Percentiles rank a stretch among this genome's conserved stretches.
phyloP scores from a whole-genome alignment of 2,329 filamentous ascomycete genomes.

The Sporothrix euskadiensis region DNA sequence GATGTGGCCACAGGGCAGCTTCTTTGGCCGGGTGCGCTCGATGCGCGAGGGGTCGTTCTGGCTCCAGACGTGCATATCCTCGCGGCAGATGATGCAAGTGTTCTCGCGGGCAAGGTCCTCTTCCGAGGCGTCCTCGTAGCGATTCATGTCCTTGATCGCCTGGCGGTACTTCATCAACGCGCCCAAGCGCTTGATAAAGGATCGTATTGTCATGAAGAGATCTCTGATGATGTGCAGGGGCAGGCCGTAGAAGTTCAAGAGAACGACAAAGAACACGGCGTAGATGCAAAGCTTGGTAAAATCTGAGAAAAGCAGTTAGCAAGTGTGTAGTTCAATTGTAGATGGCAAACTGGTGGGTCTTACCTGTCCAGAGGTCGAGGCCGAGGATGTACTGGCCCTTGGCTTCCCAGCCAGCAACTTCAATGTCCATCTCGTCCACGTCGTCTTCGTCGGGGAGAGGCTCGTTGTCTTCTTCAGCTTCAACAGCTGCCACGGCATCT shows the following conservation, averaged over 20 bases:
- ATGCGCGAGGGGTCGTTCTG: slow-evolving; percentile 65
- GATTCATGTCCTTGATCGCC: slow-evolving; percentile 91
- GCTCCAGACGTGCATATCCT: slow-evolving; percentile 87
- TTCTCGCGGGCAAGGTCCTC: slow-evolving; percentile 85
- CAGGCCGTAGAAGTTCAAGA: slow-evolving; percentile 90
- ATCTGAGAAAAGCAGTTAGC: slow-evolving; percentile 52
- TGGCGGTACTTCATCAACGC: slow-evolving; percentile 88
- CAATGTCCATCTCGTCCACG: slow-evolving; percentile 87
- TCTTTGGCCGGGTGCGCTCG: slow-evolving; percentile 86
- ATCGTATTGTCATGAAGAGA: slow-evolving; percentile 88
- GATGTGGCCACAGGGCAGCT: slow-evolving; percentile 93
- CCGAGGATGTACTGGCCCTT: slow-evolving; percentile 92
- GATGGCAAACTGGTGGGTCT: slow-evolving; percentile 22
- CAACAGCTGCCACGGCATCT: slow-evolving; percentile 50
- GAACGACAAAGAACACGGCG: slow-evolving; percentile 86
- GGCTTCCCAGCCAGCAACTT: slow-evolving; percentile 93
- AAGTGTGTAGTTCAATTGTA: slow-evolving; percentile 20
- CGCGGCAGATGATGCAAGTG: slow-evolving; percentile 95
- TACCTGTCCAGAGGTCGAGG: slow-evolving; percentile 79
- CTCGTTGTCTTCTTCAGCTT: slow-evolving; percentile 49
- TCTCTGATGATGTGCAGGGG: slow-evolving; percentile 97
- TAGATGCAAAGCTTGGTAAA: slow-evolving; percentile 91
- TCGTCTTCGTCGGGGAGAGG: slow-evolving; percentile 63
- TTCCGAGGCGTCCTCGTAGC: slow-evolving; percentile 84
- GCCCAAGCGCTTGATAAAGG: slow-evolving; percentile 84